phyloP scores from a whole-genome alignment of 1,284 basidiomycete genomes.

The Amylostereum areolatum region DNA sequence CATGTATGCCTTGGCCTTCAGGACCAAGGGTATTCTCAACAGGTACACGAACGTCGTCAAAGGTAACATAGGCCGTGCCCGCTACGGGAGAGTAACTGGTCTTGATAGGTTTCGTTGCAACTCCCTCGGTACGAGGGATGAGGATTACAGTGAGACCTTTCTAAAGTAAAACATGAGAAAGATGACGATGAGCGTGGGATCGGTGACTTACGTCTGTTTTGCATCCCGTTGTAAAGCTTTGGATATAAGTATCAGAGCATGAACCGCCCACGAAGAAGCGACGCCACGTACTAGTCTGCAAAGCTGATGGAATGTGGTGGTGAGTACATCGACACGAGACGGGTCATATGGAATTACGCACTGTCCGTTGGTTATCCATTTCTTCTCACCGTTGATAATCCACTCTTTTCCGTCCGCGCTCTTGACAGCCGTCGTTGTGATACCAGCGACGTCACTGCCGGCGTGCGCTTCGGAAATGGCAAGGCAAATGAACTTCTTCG shows the following conservation, averaged over 20 bases:
- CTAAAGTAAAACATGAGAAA: slow-evolving; percentile 28
- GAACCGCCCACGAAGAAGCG: slow-evolving; percentile 15
- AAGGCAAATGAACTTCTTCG: slow-evolving; percentile 76
- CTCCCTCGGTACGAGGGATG: slow-evolving; percentile 69
- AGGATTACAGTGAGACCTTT: slow-evolving; percentile 83
- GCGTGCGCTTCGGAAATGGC: slow-evolving; percentile 74
- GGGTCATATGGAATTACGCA: slow-evolving; percentile 20
- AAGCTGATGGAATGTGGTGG: slow-evolving; percentile 21
- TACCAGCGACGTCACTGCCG: slow-evolving; percentile 83
- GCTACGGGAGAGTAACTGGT: slow-evolving; percentile 75
- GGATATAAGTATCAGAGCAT: neutral
- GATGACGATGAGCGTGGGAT: neutral
- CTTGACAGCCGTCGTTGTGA: slow-evolving; percentile 79
- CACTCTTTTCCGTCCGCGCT: slow-evolving; percentile 80
- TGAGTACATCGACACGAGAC: neutral
- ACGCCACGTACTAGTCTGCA: slow-evolving; percentile 40
- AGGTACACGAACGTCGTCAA: slow-evolving; percentile 84
- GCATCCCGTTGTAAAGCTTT: slow-evolving; percentile 62
- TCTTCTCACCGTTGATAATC: slow-evolving; percentile 80
- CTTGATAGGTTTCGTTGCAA: slow-evolving; percentile 84
- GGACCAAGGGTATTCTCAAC: slow-evolving; percentile 82
- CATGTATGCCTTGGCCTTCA: slow-evolving; percentile 78
- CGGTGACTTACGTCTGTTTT: slow-evolving; percentile 42
- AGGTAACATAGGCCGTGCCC: slow-evolving; percentile 83
- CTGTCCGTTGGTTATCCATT: slow-evolving; percentile 85